A percentile compares a stretch with the other conserved stretches of the same genome.
Evolutionary conservation across 805 yeast species (phyloP).

Genomic region (Isabelozyma gotoi): DNA sequence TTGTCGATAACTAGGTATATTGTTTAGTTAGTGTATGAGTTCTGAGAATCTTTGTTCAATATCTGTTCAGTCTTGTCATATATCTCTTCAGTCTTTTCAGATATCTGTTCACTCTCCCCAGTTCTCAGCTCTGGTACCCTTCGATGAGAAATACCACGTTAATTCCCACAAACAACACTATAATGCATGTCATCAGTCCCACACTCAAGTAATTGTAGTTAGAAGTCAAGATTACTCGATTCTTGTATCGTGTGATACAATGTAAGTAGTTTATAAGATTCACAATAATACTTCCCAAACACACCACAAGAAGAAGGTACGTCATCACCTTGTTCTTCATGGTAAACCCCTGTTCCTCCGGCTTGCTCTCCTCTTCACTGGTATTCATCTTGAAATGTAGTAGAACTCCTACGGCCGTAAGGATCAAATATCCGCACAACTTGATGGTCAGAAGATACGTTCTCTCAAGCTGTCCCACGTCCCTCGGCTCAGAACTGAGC

Average conservation of each 20-base stretch:
- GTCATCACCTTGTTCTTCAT: not conserved
- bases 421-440: not conserved
- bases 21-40: no score
- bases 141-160: not conserved
- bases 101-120: not conserved
- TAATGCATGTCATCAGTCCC: not conserved
- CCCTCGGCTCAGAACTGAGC: conserved; percentile 1
- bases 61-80: not conserved
- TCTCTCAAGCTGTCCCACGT: conserved; percentile 1
- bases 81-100: not conserved
- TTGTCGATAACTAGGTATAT: no score
- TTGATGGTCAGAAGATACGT: conserved; percentile 1
- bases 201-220: not conserved
- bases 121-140: not conserved
- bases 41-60: no score
- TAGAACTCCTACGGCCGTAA: not conserved
- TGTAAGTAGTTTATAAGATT: not conserved
- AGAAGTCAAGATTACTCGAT: not conserved
- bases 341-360: not conserved
- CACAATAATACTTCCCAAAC: not conserved
- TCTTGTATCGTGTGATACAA: not conserved
- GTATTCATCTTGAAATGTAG: conserved; percentile 1
- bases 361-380: not conserved
- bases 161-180: not conserved
- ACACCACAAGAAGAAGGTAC: not conserved